Evolutionary conservation across 176 grass and related monocot genomes (phyloP).

Genomic region (Calamus simplicifolius): DNA sequence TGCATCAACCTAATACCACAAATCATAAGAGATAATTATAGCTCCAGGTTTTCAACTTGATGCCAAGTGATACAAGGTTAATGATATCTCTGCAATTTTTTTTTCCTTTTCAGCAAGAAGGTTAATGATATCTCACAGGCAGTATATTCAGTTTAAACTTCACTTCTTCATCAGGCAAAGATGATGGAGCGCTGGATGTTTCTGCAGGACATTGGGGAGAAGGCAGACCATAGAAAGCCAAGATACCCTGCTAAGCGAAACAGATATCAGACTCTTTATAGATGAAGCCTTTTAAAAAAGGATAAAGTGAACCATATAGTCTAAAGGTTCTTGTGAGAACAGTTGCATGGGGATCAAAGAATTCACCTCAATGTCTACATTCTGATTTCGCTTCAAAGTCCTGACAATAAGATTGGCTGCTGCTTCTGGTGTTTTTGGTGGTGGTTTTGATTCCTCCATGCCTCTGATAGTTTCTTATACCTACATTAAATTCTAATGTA

Average conservation of each 20-base stretch:
- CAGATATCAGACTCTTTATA: too few relatives aligned
- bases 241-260: constrained; percentile 21
- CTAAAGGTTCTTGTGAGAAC: too few relatives aligned
- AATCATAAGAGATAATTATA: not conserved
- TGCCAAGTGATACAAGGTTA: not conserved
- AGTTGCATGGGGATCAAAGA: not conserved
- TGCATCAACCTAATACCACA: constrained; percentile 20
- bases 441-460: constrained; percentile 2
- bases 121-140: constrained; percentile 18
- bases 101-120: not conserved
- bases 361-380: constrained; percentile 1
- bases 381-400: not conserved
- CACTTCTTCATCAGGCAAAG: constrained; percentile 21
- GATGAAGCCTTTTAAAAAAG: too few relatives aligned
- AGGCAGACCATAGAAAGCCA: constrained; percentile 32
- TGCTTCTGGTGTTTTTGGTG: constrained; percentile 2
- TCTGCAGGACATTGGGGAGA: not conserved
- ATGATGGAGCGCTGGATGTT: not conserved
- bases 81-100: not conserved
- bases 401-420: constrained; percentile 1
- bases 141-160: constrained; percentile 33
- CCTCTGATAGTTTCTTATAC: constrained; percentile 9
- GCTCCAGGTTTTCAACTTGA: not conserved
- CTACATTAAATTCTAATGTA: not conserved
- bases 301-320: too few relatives aligned